phyloP scores from a whole-genome alignment of 208 protist genomes.

The Balamuthia mandrillaris region DNA sequence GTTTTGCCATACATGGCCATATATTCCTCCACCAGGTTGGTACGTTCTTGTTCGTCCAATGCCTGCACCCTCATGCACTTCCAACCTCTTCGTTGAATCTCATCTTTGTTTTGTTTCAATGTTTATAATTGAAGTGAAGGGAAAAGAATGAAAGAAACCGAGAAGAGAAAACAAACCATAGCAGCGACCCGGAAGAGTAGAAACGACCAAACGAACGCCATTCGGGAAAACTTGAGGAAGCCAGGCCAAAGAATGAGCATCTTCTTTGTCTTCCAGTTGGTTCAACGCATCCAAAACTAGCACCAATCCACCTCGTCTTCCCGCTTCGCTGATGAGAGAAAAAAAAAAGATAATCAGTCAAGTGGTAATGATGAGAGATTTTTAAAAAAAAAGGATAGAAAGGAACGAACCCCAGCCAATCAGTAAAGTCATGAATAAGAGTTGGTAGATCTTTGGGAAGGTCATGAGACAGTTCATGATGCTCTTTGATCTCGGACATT shows the following conservation, averaged over 20 bases:
- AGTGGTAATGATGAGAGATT: no score
- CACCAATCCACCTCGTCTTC: not conserved
- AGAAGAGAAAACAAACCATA: no score
- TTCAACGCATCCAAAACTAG: conserved; percentile 36
- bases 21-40: not conserved
- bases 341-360: no score
- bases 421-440: not conserved
- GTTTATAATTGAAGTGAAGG: not conserved
- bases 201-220: not conserved
- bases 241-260: not conserved
- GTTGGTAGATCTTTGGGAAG: conserved; percentile 1
- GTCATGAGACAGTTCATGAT: not conserved
- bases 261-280: conserved; percentile 3
- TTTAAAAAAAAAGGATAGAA: no score
- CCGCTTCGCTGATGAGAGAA: not conserved
- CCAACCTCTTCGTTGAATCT: not conserved
- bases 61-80: not conserved
- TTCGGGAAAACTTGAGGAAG: not conserved
- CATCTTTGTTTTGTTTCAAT: not conserved
- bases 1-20: conserved; percentile 18
- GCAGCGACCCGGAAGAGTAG: not conserved
- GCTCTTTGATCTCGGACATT: not conserved
- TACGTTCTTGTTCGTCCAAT: not conserved
- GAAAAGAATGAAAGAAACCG: no score
- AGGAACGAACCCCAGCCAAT: no score